These are phyloP conservation scores for Diplodia mutila DNA, from an alignment of 2,329 filamentous ascomycete genomes.

Conservation along the genomic window DNA sequence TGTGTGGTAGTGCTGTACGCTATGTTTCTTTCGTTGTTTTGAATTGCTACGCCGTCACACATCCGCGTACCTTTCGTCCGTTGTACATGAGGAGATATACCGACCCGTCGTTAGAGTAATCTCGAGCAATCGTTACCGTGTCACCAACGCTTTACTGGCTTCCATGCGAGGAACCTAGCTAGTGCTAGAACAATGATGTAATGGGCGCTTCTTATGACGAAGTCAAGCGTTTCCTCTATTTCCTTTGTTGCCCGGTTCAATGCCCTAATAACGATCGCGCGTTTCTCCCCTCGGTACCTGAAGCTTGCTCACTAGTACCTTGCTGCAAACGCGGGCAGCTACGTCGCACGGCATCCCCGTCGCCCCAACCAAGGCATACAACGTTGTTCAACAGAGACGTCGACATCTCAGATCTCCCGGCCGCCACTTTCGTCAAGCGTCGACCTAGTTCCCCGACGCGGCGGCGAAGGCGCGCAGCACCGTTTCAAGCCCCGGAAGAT, in stretches of 20 bases:
- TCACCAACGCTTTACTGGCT: background rate
- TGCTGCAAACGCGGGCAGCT: constrained; percentile 2
- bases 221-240: constrained; percentile 10
- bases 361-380: constrained; percentile 12
- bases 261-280: background rate
- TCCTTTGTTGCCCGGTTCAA: background rate
- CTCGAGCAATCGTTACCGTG: constrained; percentile 20
- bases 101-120: constrained; percentile 18
- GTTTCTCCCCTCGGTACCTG: constrained; percentile 7
- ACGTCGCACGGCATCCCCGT: constrained; percentile 9
- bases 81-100: constrained; percentile 20
- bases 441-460: background rate
- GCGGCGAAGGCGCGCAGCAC: constrained; percentile 6
- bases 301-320: background rate
- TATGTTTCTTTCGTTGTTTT: constrained; percentile 19
- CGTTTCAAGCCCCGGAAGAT: constrained; percentile 10
- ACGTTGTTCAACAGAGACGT: constrained; percentile 14
- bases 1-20: constrained; percentile 21
- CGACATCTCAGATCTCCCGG: constrained; percentile 16
- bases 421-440: constrained; percentile 21
- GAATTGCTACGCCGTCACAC: constrained; percentile 7
- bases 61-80: constrained; percentile 8
- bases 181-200: constrained; percentile 4
- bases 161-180: no score
- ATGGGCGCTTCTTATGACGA: constrained; percentile 8